Evolutionary conservation across 192 early-diverging fungal genomes (phyloP).

Genomic region (Umbelopsis sp.): DNA sequence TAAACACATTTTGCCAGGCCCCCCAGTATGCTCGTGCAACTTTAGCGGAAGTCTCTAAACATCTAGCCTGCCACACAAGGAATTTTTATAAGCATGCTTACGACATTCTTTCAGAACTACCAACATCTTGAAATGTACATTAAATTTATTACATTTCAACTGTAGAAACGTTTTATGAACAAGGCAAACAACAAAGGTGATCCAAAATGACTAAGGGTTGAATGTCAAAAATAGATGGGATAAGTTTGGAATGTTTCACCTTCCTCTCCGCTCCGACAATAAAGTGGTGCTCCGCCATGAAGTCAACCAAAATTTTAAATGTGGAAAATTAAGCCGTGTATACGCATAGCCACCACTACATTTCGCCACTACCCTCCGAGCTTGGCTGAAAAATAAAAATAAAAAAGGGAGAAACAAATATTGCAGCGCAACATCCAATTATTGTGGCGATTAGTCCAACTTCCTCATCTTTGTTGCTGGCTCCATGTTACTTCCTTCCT

Average conservation of each 20-base stretch:
- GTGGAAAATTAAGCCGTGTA: not conserved
- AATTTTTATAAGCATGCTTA: not conserved
- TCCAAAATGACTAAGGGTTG: not conserved
- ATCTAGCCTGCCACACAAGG: not conserved
- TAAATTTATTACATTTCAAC: no score
- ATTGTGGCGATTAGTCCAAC: not conserved
- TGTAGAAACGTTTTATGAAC: no score
- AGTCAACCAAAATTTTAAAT: not conserved
- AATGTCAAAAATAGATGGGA: not conserved
- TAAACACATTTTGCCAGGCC: not conserved
- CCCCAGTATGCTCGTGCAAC: slow-evolving; percentile 9
- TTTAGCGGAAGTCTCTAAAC: not conserved
- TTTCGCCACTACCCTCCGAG: not conserved
- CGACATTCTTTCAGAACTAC: no score
- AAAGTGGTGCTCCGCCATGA: not conserved
- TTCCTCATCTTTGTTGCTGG: slow-evolving; percentile 7
- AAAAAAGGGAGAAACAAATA: not conserved
- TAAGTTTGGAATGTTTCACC: not conserved
- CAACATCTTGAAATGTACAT: no score
- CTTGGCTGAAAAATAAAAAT: no score
- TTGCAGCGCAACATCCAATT: not conserved
- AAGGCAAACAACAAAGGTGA: no score
- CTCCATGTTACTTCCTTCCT: slow-evolving; percentile 25
- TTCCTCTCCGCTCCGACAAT: not conserved
- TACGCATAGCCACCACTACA: not conserved